These are phyloP conservation scores for Calonectria pauciramosa DNA, from an alignment of 2,329 filamentous ascomycete genomes.

Conservation along the genomic window DNA sequence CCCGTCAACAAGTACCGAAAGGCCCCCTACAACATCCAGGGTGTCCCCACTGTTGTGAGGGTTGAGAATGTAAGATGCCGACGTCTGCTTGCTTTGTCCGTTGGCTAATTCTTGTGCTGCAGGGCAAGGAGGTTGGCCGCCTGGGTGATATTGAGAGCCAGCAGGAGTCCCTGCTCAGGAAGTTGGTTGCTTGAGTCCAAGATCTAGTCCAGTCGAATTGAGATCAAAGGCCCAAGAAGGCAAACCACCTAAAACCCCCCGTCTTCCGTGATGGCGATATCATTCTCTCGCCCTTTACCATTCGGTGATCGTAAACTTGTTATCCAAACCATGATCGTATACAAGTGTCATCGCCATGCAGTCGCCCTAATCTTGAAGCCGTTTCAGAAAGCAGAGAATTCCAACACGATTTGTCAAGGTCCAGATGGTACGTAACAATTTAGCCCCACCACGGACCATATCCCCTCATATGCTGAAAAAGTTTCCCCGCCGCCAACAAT, in stretches of 20 bases:
- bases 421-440: not conserved
- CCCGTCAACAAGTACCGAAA: slow-evolving; percentile 44
- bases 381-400: not conserved
- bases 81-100: not conserved
- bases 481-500: not conserved
- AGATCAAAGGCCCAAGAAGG: not conserved
- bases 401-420: not conserved
- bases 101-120: not conserved
- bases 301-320: not conserved
- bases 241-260: not conserved
- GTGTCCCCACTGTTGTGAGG: slow-evolving; percentile 46
- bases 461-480: not conserved
- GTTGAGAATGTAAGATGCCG: slow-evolving; percentile 39
- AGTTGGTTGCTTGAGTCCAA: slow-evolving; percentile 31
- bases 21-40: slow-evolving; percentile 43
- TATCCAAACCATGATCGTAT: not conserved
- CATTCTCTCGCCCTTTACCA: not conserved
- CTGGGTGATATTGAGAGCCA: slow-evolving; percentile 46
- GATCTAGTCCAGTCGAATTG: not conserved
- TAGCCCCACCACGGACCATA: no score
- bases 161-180: slow-evolving; percentile 42
- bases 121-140: slow-evolving; percentile 46
- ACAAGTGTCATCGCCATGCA: not conserved
- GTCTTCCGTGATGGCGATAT: no score
- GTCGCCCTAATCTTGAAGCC: not conserved